Evolutionary conservation across 1,284 basidiomycete genomes (phyloP).

Genomic region (Leucoagaricus sp.): DNA sequence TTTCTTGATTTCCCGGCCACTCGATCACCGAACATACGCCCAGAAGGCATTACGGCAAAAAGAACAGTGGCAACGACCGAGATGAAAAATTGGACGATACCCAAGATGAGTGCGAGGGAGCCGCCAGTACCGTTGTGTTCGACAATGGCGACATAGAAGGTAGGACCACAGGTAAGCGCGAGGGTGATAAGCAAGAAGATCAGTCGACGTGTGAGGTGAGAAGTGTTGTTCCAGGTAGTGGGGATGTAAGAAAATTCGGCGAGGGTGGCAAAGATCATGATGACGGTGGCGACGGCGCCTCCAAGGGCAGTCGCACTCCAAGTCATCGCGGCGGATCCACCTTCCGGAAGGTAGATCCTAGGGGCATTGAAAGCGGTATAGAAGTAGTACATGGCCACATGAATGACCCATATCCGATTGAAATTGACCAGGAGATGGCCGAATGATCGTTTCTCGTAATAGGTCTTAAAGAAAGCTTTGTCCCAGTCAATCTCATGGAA

Average conservation of each 20-base stretch:
- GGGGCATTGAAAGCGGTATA: constrained; percentile 96
- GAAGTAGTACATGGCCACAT: constrained; percentile 91
- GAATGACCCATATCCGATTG: constrained; percentile 96
- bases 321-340: constrained; percentile 66
- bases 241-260: constrained; percentile 96
- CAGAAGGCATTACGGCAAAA: constrained; percentile 88
- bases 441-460: constrained; percentile 93
- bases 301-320: constrained; percentile 92
- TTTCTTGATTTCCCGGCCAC: constrained; percentile 92
- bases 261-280: constrained; percentile 92
- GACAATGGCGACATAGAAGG: constrained; percentile 84
- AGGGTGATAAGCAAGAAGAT: constrained; percentile 85
- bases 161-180: constrained; percentile 84
- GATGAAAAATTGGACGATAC: constrained; percentile 91
- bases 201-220: constrained; percentile 86
- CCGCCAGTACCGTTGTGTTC: constrained; percentile 66
- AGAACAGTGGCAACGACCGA: constrained; percentile 80
- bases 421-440: constrained; percentile 96
- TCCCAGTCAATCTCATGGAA: constrained; percentile 96
- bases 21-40: constrained; percentile 93
- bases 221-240: constrained; percentile 96
- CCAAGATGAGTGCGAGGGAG: constrained; percentile 79
- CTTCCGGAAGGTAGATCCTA: constrained; percentile 69
- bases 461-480: constrained; percentile 95
- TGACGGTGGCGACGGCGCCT: constrained; percentile 86